These are phyloP conservation scores for Urtica urens DNA, from an alignment of 306 rosid genomes.

Conservation along the genomic window DNA sequence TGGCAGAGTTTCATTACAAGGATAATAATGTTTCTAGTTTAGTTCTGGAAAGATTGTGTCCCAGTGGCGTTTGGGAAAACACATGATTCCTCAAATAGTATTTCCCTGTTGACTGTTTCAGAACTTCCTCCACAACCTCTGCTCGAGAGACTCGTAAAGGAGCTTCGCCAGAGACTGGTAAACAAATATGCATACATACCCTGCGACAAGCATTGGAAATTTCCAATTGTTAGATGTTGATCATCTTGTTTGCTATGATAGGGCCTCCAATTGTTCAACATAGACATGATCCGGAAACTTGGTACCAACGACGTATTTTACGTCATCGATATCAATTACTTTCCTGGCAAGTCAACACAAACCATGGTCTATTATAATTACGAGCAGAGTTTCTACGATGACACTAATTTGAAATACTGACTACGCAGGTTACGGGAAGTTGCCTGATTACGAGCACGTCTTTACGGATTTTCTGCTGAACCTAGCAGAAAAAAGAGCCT, in stretches of 20 bases:
- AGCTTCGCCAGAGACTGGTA: conserved; percentile 73
- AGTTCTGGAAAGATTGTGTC: no score
- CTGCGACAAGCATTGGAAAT: no score
- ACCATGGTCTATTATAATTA: background rate
- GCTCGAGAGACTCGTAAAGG: conserved; percentile 74
- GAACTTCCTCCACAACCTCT: conserved; percentile 86
- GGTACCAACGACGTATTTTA: conserved; percentile 54
- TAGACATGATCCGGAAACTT: conserved; percentile 67
- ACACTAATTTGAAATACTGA: background rate
- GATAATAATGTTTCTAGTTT: no score
- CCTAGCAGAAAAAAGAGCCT: no score
- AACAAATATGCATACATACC: no score
- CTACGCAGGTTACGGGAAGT: conserved; percentile 72
- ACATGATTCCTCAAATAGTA: no score
- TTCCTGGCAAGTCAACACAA: conserved; percentile 49
- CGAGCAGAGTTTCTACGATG: background rate
- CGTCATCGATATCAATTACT: conserved; percentile 88
- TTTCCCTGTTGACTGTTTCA: no score
- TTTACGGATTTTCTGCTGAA: conserved; percentile 77
- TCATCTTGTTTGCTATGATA: conserved; percentile 6
- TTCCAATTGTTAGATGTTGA: background rate
- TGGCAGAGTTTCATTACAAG: no score
- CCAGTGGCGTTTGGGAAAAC: no score
- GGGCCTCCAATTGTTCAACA: conserved; percentile 81
- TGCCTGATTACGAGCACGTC: conserved; percentile 86